These are phyloP conservation scores for Microcyclosporella mali DNA, from an alignment of 2,329 filamentous ascomycete species.

Conservation along the genomic window DNA sequence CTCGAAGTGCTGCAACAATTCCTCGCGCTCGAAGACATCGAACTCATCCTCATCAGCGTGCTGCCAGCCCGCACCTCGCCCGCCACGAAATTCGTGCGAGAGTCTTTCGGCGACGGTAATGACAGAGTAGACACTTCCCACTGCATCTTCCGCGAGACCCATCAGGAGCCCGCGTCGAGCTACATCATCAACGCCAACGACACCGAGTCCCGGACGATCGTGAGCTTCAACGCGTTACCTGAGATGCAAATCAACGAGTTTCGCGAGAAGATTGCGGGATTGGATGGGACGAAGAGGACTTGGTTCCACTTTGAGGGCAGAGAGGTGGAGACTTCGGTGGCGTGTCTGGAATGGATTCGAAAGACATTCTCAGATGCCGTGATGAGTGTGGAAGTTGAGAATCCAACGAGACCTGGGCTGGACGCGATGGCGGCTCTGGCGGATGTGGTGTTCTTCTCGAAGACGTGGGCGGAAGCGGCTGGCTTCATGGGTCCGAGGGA, in stretches of 20 bases:
- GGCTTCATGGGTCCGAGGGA: background rate
- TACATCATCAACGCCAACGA: slow-evolving; percentile 7
- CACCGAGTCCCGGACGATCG: slow-evolving; percentile 7
- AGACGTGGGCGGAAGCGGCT: slow-evolving; percentile 6
- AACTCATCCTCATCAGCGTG: slow-evolving; percentile 3
- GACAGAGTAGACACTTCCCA: background rate
- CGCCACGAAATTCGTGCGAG: background rate
- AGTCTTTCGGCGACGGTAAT: background rate
- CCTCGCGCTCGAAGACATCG: background rate
- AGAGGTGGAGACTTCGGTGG: slow-evolving; percentile 2
- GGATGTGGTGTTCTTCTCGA: slow-evolving; percentile 12
- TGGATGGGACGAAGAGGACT: background rate
- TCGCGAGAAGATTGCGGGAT: slow-evolving; percentile 1
- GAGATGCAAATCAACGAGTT: slow-evolving; percentile 10
- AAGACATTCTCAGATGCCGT: background rate
- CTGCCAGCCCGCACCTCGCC: background rate
- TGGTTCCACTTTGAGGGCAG: slow-evolving; percentile 14
- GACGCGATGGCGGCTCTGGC: slow-evolving; percentile 5
- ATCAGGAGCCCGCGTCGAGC: slow-evolving; percentile 5
- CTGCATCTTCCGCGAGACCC: slow-evolving; percentile 6
- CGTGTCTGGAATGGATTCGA: slow-evolving; percentile 7
- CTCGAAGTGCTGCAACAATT: slow-evolving; percentile 13
- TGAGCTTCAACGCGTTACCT: slow-evolving; percentile 9
- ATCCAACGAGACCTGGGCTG: slow-evolving; percentile 6
- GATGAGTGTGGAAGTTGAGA: slow-evolving; percentile 9